A percentile compares a stretch with the other conserved stretches of the same genome.
Evolutionary conservation across 2,329 filamentous ascomycete species (phyloP).

Genomic region (Stagonosporopsis vannaccii): DNA sequence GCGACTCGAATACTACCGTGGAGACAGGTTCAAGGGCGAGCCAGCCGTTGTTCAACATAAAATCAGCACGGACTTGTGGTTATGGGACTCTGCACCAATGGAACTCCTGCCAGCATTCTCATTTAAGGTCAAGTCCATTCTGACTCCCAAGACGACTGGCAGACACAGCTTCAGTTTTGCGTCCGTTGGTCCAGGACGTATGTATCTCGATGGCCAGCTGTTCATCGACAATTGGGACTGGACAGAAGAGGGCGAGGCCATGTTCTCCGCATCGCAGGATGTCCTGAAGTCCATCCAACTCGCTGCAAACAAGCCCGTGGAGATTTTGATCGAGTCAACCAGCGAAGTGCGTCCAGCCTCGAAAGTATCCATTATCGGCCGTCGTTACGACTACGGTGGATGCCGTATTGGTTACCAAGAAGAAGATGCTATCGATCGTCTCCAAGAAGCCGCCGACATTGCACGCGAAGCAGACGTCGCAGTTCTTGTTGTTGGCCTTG

Average conservation of each 20-base stretch:
- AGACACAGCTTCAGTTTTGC: slow-evolving; percentile 73
- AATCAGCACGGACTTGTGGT: slow-evolving; percentile 70
- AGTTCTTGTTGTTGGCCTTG: slow-evolving; percentile 78
- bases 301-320: slow-evolving; percentile 65
- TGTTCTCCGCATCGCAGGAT: slow-evolving; percentile 74
- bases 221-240: slow-evolving; percentile 73
- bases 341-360: slow-evolving; percentile 69
- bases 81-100: slow-evolving; percentile 73
- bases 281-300: slow-evolving; percentile 68
- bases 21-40: slow-evolving; percentile 67
- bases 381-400: slow-evolving; percentile 73
- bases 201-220: slow-evolving; percentile 67
- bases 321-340: slow-evolving; percentile 70
- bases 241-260: slow-evolving; percentile 73
- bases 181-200: slow-evolving; percentile 69
- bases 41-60: slow-evolving; percentile 66
- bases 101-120: slow-evolving; percentile 70
- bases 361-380: slow-evolving; percentile 64
- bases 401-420: slow-evolving; percentile 76
- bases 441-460: slow-evolving; percentile 66
- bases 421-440: slow-evolving; percentile 66
- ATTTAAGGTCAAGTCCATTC: slow-evolving; percentile 66
- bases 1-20: slow-evolving; percentile 69
- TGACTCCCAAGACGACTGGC: slow-evolving; percentile 66
- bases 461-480: slow-evolving; percentile 78